Conservation (phyloP, 2,329 filamentous ascomycete genomes). For the Aspergillus pseudoviridinutans region DNA sequence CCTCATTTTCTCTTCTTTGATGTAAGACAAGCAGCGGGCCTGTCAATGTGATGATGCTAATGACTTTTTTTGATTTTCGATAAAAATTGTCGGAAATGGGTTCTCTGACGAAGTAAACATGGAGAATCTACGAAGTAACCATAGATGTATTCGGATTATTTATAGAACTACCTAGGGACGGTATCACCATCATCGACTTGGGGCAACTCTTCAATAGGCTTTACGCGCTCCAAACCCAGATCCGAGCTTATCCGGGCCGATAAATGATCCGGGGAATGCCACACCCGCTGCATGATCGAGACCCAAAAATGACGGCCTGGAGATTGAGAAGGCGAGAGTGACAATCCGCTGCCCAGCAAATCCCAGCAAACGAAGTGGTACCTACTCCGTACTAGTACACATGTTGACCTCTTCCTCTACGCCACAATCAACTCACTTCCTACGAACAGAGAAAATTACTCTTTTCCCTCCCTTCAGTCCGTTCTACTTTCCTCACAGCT, state of each 20-base stretch:
- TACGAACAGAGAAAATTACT: not conserved
- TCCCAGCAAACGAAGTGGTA: not conserved
- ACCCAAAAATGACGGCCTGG: slow-evolving; percentile 15
- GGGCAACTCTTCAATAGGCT: not conserved
- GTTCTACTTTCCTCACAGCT: not conserved
- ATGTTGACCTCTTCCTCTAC: not conserved
- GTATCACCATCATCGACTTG: not conserved
- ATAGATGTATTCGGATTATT: not conserved
- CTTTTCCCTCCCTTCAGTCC: not conserved
- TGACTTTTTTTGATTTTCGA: not conserved
- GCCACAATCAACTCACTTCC: not conserved
- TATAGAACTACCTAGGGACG: not conserved
- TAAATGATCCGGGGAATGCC: slow-evolving; percentile 14
- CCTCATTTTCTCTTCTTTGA: not conserved
- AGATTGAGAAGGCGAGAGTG: slow-evolving; percentile 14
- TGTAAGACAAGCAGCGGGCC: not conserved
- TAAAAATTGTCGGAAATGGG: not conserved
- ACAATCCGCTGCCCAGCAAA: not conserved
- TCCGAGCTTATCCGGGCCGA: slow-evolving; percentile 15
- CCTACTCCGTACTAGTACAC: not conserved
- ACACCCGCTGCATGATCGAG: slow-evolving; percentile 20
- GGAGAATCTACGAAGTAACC: not conserved
- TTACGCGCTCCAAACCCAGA: not conserved
- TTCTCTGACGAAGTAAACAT: not conserved
- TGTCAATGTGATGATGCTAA: not conserved